Base-by-base conservation (phyloP, 2,329 filamentous ascomycete species). In the Cladosporium velox region DNA sequence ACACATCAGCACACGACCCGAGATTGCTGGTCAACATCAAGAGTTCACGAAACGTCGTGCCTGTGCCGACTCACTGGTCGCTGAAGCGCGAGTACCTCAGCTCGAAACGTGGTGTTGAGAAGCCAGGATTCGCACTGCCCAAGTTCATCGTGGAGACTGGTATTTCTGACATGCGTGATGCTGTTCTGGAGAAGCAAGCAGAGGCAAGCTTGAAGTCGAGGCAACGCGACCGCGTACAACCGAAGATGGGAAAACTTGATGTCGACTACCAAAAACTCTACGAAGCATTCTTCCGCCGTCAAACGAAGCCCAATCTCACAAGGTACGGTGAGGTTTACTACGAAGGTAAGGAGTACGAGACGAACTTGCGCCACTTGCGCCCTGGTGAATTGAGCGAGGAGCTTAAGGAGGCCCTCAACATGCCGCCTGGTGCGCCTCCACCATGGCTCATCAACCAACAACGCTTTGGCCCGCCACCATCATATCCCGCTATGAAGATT, bases 261-360 rank as follows among this genome's bases (percentile, higher is more conserved):
- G 98, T 99, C 71, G 95, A 99, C 79, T 99, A 99, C 78, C 92
- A 97, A 76, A 97, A 95, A 78, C 88, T 98, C 64, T 98, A 98
- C 80, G 95, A 98, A 77, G 95, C 95, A 4, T 99, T 99, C 83
- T 99, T 99, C 84, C 88, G 93, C 67, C 96, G 97, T 77, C 95
- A 99, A 81, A 96, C 92, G 49, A 99, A 99, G 80, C 95, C 95
- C 0, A 89, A 93, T 72, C 82, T 99, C 69, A 98, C 95, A 35
- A 87, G 93, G 52, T 99, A 97, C 73, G 95, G 95, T 49, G 95
- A 99, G 78, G 93, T 99, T n/a, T 99, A 99, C 79, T 98, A 98
- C 77, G 95, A 99, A 79, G 95, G 95, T 76, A 99, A 99, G 78
- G 95, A 99, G 77, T 95, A 92, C 75, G 95, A 99, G 79, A 97